Evolutionary conservation across 805 yeast genomes (phyloP).

Genomic region (Ogataea degrootiae): DNA sequence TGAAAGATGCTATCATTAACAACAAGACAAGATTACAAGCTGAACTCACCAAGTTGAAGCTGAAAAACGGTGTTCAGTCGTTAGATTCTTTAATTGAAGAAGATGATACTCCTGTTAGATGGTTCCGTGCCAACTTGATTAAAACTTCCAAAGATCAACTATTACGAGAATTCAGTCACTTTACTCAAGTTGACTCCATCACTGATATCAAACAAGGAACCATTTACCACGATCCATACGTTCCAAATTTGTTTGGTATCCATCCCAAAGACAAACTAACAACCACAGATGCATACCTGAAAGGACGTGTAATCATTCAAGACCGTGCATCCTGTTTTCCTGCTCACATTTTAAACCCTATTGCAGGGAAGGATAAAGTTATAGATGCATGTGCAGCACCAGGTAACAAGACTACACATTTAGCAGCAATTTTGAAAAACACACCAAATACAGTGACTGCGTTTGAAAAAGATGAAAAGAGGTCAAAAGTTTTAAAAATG

Average conservation of each 20-base stretch:
- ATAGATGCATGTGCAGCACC: slow-evolving; percentile 98
- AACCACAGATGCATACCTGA: slow-evolving; percentile 58
- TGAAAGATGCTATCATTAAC: slow-evolving; percentile 73
- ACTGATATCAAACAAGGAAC: slow-evolving; percentile 44
- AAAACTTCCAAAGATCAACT: slow-evolving; percentile 39
- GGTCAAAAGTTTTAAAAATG: slow-evolving; percentile 64
- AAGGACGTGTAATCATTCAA: slow-evolving; percentile 83
- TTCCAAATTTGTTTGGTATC: slow-evolving; percentile 77
- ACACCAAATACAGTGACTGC: slow-evolving; percentile 57
- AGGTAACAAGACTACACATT: slow-evolving; percentile 94
- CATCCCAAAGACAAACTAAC: slow-evolving; percentile 72
- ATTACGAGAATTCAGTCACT: slow-evolving; percentile 36
- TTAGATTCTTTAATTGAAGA: slow-evolving; percentile 50
- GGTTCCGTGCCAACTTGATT: slow-evolving; percentile 74
- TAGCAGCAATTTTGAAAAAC: slow-evolving; percentile 58
- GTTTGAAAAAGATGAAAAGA: slow-evolving; percentile 75
- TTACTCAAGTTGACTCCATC: slow-evolving; percentile 43
- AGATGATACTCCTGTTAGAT: slow-evolving; percentile 69
- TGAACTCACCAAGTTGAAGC: slow-evolving; percentile 71
- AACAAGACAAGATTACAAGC: slow-evolving; percentile 80
- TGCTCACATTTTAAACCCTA: slow-evolving; percentile 70
- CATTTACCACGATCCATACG: slow-evolving; percentile 66
- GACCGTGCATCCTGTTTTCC: slow-evolving; percentile 98
- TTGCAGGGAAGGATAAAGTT: slow-evolving; percentile 48
- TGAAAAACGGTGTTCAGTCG: slow-evolving; percentile 61